phyloP scores from a whole-genome alignment of 1,139 yeast species.

The Kodamaea sp. region DNA sequence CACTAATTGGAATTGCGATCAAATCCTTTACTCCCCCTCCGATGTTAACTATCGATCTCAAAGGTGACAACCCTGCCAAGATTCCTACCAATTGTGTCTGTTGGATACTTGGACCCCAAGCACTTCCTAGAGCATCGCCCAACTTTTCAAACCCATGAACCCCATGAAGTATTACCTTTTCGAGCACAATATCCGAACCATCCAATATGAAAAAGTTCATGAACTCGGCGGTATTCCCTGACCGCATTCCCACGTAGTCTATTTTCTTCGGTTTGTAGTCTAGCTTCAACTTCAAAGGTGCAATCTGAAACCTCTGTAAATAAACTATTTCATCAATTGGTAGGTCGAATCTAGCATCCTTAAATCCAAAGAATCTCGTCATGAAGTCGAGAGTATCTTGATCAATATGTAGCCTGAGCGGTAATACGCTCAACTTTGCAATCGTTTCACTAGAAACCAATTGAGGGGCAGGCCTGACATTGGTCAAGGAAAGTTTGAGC shows the following conservation, averaged over 20 bases:
- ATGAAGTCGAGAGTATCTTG: conserved; percentile 90
- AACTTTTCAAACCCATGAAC: conserved; percentile 69
- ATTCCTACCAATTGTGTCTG: conserved; percentile 78
- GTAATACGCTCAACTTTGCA: conserved; percentile 58
- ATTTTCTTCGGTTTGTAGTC: conserved; percentile 93
- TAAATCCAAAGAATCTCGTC: conserved; percentile 77
- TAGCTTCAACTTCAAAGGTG: conserved; percentile 63
- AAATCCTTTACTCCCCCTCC: conserved; percentile 79
- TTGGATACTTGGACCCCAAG: conserved; percentile 88
- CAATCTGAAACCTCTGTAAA: conserved; percentile 67
- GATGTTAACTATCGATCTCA: conserved; percentile 72
- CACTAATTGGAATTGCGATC: conserved; percentile 71
- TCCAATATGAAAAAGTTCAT: conserved; percentile 87
- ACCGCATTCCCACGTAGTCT: conserved; percentile 78
- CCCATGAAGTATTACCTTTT: conserved; percentile 69
- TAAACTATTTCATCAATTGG: conserved; percentile 62
- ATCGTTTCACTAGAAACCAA: conserved; percentile 72
- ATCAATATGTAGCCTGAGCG: conserved; percentile 81
- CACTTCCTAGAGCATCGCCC: conserved; percentile 53
- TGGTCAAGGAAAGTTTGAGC: conserved; percentile 54
- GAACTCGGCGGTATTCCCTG: conserved; percentile 85
- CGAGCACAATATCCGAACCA: conserved; percentile 72
- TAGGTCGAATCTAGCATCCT: conserved; percentile 66
- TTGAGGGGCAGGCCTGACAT: conserved; percentile 64
- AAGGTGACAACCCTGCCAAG: conserved; percentile 75